Evolutionary conservation across 306 rosid species (phyloP).

Genomic region (Citrullus mucosospermus): DNA sequence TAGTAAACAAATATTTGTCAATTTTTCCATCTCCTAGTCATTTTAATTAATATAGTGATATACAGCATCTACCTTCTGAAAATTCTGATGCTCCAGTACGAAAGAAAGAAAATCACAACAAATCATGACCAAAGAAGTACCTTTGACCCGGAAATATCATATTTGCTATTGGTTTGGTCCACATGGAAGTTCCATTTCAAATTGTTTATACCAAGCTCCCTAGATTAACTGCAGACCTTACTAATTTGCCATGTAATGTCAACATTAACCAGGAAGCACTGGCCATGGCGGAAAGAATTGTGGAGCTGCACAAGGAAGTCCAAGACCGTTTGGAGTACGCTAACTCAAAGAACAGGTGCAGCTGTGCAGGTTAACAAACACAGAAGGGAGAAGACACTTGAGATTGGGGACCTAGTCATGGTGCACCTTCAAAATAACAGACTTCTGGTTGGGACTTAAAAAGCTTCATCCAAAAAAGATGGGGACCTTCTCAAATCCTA

Average conservation of each 20-base stretch:
- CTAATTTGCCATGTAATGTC: not conserved
- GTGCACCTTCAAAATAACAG: not conserved
- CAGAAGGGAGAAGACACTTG: not conserved
- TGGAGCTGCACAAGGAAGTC: not conserved
- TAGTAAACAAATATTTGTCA: not conserved
- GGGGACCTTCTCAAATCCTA: not conserved
- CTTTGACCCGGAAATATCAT: not conserved
- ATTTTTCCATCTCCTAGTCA: not conserved
- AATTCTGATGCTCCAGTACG: not conserved
- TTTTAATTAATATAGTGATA: not conserved
- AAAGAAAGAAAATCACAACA: not conserved
- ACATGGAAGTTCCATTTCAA: not conserved
- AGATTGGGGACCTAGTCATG: not conserved
- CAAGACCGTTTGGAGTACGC: not conserved
- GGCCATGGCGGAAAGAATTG: not conserved
- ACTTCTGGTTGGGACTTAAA: not conserved
- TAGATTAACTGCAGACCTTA: not conserved
- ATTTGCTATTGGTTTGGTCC: not conserved
- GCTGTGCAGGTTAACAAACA: not conserved
- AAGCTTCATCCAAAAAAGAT: not conserved
- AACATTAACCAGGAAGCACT: not conserved
- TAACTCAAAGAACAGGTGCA: not conserved
- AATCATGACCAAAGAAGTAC: not conserved
- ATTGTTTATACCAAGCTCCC: not conserved
- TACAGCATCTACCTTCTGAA: not conserved